Evolutionary conservation across 176 grass and related monocot genomes (phyloP).

Genomic region (Pharus latifolius): DNA sequence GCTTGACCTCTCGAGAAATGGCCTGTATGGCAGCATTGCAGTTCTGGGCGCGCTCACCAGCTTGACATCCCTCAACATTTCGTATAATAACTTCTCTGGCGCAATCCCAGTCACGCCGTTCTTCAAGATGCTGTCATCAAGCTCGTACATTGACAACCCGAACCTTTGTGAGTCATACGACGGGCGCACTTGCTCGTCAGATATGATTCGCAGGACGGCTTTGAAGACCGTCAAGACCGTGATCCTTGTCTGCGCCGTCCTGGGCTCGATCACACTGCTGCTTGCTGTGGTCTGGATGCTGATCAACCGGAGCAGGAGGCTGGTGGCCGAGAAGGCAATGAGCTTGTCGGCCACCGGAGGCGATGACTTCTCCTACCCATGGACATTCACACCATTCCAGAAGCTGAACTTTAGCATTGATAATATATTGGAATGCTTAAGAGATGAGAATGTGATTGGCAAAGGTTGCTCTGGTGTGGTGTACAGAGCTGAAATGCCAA

Average conservation of each 20-base stretch:
- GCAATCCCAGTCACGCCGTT: constrained; percentile 79
- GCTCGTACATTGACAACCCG: constrained; percentile 55
- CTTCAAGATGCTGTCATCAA: constrained; percentile 60
- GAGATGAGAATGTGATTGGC: constrained; percentile 87
- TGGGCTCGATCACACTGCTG: constrained; percentile 41
- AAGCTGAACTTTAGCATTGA: constrained; percentile 75
- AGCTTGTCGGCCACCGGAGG: constrained; percentile 21
- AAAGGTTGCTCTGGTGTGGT: constrained; percentile 89
- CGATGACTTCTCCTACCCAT: constrained; percentile 89
- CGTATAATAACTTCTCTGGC: constrained; percentile 92
- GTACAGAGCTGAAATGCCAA: constrained; percentile 91
- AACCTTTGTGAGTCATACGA: constrained; percentile 71
- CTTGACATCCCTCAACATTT: constrained; percentile 82
- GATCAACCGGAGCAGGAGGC: constrained; percentile 45
- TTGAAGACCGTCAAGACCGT: constrained; percentile 51
- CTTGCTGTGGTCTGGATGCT: constrained; percentile 57
- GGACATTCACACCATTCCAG: constrained; percentile 82
- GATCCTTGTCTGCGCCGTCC: constrained; percentile 48
- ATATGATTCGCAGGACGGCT: constrained; percentile 53
- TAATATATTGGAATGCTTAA: constrained; percentile 69
- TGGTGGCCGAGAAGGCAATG: constrained; percentile 20
- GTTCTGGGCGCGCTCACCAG: constrained; percentile 68
- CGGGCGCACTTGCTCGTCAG: constrained; percentile 52
- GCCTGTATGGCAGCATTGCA: constrained; percentile 53
- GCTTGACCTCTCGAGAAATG: constrained; percentile 64